Base-by-base conservation (phyloP, 768 basidiomycete genomes). In the Phylloporus sp. region DNA sequence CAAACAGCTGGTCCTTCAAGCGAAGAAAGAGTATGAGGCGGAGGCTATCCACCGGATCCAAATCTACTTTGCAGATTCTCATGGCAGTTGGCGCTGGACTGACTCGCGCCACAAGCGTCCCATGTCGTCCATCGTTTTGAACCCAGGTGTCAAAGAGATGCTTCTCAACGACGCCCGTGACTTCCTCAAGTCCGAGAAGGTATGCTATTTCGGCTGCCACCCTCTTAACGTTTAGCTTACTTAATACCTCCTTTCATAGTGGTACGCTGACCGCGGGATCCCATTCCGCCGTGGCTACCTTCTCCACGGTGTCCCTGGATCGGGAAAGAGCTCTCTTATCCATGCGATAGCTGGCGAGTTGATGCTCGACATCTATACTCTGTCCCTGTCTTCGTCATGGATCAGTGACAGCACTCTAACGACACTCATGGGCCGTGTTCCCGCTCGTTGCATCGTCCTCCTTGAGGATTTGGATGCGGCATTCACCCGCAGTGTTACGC, bases 211-310 rank as follows among this genome's bases (percentile, higher is more conserved):
- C 45, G 42, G 9, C 16, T 15, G 32, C 41, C 9, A n/a, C 31
- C 29, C 49, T 7, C 12, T 13, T n/a, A 22, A 27, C 36, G 9
- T 18, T 6, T n/a, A 5, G 22, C 28, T 48, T 29, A 24, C 39
- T 44, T 51, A 41, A 39, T 36, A 15, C 13, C 6, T 47, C 51
- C 5, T 31, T 55, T 22, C 27, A 51, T 29, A 89, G 82, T 93
- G 91, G 91, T 94, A 93, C 59, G 88, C 88, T n/a, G 88, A 91
- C 68, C 85, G 91, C 60, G 91, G 91, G 45, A 92, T 93, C 58
- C 91, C 91, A 27, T 93, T 90, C 80, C 86, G 91, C 49, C 81
- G 91, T 50, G 91, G 91, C 5, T 91, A 91, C 67, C 80, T 92
- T 45, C 76, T 92, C 22, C 84, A 91, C 59, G 88, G 89, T 56